Percentiles rank a stretch among this genome's conserved stretches.
These are phyloP conservation scores for Hibiscus tridactylites DNA, from an alignment of 345 rosid genomes.

Conservation along the genomic window DNA sequence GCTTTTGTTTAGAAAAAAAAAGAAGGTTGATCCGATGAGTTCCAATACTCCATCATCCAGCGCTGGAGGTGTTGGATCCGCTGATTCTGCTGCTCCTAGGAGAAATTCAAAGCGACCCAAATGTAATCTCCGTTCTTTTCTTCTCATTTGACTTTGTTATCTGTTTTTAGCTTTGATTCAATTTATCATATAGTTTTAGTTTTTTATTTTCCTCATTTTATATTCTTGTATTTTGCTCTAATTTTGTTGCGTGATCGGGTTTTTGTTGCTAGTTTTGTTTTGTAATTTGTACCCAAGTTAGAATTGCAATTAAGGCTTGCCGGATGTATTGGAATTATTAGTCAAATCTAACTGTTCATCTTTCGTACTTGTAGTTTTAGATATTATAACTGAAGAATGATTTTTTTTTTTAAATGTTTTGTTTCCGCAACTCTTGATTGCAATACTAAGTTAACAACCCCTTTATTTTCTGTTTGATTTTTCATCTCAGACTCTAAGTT, in stretches of 20 bases:
- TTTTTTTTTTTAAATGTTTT: neutral
- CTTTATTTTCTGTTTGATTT: neutral
- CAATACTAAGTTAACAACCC: neutral
- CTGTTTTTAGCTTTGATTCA: neutral
- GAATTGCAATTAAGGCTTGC: neutral
- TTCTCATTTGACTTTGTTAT: neutral
- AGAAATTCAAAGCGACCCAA: constrained; percentile 89
- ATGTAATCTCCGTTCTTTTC: constrained; percentile 35
- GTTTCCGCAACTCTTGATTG: neutral
- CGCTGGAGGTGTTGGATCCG: constrained; percentile 60
- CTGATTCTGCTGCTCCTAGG: constrained; percentile 64
- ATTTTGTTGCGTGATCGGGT: neutral
- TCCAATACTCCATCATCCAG: constrained; percentile 59
- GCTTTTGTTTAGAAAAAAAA: neutral
- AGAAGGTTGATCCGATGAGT: constrained; percentile 28
- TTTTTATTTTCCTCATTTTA: too few relatives aligned
- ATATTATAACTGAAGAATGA: neutral
- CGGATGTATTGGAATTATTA: neutral
- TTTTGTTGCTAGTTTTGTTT: neutral
- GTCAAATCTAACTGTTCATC: neutral
- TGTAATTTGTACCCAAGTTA: neutral
- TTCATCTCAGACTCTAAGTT: constrained; percentile 70
- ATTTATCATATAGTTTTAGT: neutral
- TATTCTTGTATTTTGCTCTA: neutral
- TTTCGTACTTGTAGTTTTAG: neutral